phyloP scores from a whole-genome alignment of 2,329 filamentous ascomycete species.

The Aspergillus sclerotialis region DNA sequence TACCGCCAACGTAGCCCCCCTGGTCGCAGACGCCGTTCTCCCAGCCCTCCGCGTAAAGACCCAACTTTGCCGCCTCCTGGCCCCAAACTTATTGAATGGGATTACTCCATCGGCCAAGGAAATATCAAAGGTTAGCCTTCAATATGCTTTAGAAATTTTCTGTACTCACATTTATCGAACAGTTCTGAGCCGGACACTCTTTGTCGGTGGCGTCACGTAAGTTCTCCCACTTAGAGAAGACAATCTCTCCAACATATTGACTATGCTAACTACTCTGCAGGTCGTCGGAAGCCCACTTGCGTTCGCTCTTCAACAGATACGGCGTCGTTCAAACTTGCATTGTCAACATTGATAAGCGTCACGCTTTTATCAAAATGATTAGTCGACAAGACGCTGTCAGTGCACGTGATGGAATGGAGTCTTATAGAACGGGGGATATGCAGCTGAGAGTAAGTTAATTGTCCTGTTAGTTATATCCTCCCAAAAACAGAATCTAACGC shows the following conservation, averaged over 20 bases:
- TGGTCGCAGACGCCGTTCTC: conserved; percentile 59
- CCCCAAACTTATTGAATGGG: conserved; percentile 74
- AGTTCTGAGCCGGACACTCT: conserved; percentile 89
- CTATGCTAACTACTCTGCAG: conserved; percentile 35
- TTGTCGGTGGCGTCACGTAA: conserved; percentile 91
- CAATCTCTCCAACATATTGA: background rate
- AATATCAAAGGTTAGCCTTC: conserved; percentile 61
- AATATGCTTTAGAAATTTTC: conserved; percentile 9
- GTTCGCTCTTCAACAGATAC: conserved; percentile 70
- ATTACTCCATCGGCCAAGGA: conserved; percentile 64
- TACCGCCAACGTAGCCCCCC: conserved; percentile 86
- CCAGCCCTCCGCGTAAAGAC: conserved; percentile 47
- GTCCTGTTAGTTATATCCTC: background rate
- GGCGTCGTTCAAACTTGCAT: conserved; percentile 95
- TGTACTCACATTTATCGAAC: conserved; percentile 14
- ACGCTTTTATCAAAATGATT: conserved; percentile 98
- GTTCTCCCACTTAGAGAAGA: too few relatives aligned
- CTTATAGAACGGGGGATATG: conserved; percentile 62
- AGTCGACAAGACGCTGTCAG: conserved; percentile 74
- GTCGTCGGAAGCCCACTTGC: conserved; percentile 73
- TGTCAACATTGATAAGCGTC: conserved; percentile 94
- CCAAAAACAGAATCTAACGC: conserved; percentile 17
- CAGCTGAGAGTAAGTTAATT: conserved; percentile 61
- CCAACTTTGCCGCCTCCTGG: conserved; percentile 39
- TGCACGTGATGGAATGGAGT: conserved; percentile 85